A percentile compares a stretch with the other conserved stretches of the same genome.
phyloP scores from a whole-genome alignment of 768 basidiomycete species.

The Calocera viscosa region DNA sequence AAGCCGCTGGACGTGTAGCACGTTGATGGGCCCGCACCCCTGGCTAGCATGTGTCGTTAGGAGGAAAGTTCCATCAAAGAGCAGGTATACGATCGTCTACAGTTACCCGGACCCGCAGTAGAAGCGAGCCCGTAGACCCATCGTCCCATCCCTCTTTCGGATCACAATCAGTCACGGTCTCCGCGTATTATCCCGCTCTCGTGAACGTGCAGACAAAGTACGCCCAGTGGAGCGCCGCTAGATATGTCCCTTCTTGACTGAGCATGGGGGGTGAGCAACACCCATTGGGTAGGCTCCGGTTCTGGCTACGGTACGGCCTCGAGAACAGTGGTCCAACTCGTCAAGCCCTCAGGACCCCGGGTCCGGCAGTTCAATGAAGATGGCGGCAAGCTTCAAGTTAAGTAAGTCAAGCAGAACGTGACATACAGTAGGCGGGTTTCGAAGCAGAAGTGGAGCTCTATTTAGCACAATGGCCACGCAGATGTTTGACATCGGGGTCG shows the following conservation, averaged over 20 bases:
- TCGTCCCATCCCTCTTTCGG: constrained; percentile 55
- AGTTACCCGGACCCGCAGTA: constrained; percentile 53
- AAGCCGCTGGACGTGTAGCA: constrained; percentile 40
- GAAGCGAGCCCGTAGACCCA: constrained; percentile 56
- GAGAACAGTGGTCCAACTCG: background rate
- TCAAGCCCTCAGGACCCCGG: background rate
- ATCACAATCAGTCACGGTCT: background rate
- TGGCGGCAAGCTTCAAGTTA: too few relatives aligned
- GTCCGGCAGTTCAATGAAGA: background rate
- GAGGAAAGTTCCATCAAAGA: constrained; percentile 40
- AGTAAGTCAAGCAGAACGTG: background rate
- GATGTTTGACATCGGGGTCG: too few relatives aligned
- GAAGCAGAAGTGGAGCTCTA: too few relatives aligned
- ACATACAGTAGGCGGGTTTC: too few relatives aligned
- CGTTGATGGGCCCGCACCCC: constrained; percentile 37
- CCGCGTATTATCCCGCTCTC: background rate
- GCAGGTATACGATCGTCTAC: constrained; percentile 39
- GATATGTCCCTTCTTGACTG: background rate
- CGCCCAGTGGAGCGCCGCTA: background rate
- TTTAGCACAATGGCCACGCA: too few relatives aligned
- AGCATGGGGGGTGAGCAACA: background rate
- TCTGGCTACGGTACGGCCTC: background rate
- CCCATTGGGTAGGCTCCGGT: background rate
- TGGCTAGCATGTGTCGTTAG: too few relatives aligned
- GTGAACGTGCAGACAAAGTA: background rate